Percentiles rank a stretch among this genome's conserved stretches.
These are phyloP conservation scores for Triadica sebifera DNA, from an alignment of 345 rosid species.

Conservation along the genomic window DNA sequence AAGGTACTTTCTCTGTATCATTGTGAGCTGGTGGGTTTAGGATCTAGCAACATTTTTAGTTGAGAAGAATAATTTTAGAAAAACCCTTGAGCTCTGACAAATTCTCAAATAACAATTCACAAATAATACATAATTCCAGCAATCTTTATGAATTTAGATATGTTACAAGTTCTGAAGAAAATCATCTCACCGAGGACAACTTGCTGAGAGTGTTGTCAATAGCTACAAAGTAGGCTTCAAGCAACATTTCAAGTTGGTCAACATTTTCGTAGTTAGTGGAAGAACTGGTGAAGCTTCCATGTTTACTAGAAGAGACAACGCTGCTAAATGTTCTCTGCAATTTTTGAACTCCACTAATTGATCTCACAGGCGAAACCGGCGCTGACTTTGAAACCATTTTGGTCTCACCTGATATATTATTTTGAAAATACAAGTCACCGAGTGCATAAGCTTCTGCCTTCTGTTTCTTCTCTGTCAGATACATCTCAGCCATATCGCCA, in stretches of 20 bases:
- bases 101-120: not conserved
- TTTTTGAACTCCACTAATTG: conserved; percentile 47
- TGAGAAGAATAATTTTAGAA: not conserved
- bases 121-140: not conserved
- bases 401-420: conserved; percentile 30
- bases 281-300: conserved; percentile 67
- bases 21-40: not conserved
- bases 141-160: not conserved
- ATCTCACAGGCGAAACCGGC: conserved; percentile 76
- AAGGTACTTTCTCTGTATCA: not conserved
- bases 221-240: conserved; percentile 82
- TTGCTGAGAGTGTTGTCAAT: conserved; percentile 82
- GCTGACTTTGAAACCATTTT: conserved; percentile 65
- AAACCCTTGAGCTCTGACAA: not conserved
- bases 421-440: conserved; percentile 41
- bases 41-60: not conserved
- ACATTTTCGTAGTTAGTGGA: conserved; percentile 60
- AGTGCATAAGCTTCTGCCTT: conserved; percentile 60
- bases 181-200: conserved; percentile 63
- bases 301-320: conserved; percentile 54
- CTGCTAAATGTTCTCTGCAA: conserved; percentile 90
- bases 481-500: conserved; percentile 99
- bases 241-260: conserved; percentile 92
- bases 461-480: conserved; percentile 86
- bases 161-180: conserved; percentile 3